Percentiles rank a stretch among this genome's conserved stretches.
These are phyloP conservation scores for Discostella pseudostelligera DNA, from an alignment of 108 stramenopile species.

Conservation along the genomic window DNA sequence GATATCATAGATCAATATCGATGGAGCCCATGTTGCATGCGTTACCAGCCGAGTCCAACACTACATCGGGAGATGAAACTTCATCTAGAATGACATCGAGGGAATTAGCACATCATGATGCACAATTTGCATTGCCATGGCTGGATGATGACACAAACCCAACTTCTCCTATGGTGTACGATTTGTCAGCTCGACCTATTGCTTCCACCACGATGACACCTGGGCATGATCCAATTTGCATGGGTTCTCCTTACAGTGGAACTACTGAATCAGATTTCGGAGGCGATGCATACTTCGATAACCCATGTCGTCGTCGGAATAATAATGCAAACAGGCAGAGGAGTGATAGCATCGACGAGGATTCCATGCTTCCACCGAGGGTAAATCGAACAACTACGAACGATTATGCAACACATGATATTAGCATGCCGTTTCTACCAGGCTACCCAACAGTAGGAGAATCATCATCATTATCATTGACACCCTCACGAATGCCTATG, in stretches of 20 bases:
- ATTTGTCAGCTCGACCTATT: slow-evolving; percentile 8
- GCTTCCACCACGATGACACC: slow-evolving; percentile 2
- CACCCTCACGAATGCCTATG: background rate
- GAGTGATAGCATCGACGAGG: slow-evolving; percentile 6
- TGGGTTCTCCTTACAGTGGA: slow-evolving; percentile 15
- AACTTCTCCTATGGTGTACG: slow-evolving; percentile 14
- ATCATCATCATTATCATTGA: background rate
- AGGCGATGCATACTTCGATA: slow-evolving; percentile 38
- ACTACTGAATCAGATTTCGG: slow-evolving; percentile 29
- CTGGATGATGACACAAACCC: background rate
- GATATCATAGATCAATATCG: slow-evolving; percentile 18
- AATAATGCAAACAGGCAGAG: background rate
- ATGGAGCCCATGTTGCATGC: slow-evolving; percentile 19
- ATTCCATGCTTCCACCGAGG: slow-evolving; percentile 17
- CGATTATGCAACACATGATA: background rate
- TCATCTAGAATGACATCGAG: slow-evolving; percentile 2
- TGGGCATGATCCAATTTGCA: slow-evolving; percentile 1
- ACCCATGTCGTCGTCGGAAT: background rate
- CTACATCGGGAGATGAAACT: background rate
- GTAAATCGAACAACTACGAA: slow-evolving; percentile 18
- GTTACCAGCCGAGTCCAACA: slow-evolving; percentile 1
- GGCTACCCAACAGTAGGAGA: background rate
- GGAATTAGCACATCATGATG: background rate
- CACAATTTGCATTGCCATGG: background rate
- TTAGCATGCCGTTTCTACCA: background rate